Evolutionary conservation across 805 yeast species (phyloP), one percentile per base, ranked within the genome.

Genomic region (Suhomyces prunicola): DNA sequence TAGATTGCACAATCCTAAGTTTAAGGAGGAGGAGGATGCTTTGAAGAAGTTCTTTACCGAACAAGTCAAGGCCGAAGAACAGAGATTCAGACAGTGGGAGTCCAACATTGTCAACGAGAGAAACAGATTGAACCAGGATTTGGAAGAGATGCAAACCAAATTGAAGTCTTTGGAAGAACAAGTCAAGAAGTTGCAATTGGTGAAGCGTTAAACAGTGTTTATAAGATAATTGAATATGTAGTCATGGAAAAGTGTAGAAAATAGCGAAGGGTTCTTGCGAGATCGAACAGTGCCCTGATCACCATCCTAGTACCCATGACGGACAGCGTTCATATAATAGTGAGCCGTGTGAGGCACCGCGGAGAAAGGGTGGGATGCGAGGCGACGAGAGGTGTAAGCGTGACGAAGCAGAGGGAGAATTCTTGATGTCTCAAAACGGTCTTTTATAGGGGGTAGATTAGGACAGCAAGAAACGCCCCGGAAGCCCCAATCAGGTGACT

Each of bases 81-180:
- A 90, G 65, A 83, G 99, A 68, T 94, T 94, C 73, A 89, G 96
- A 78, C 97, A 93, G 78, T 94, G 99, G 99, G 97, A 92, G 76
- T 89, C 91, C 63, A 93, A 94, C 68, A 90, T 94, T 62, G 94
- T 91, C 60, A 90, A 90, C 62, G 97, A 94, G 76, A 88, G 97
- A 76, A 89, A 91, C 72, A 84, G 96, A 70, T 81, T 94, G 68
- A 94, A 94, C 74, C 88, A 87, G 71, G 99, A 94, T 72, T 81
- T 94, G 64, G 97, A 93, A 64, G 90, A 88, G 61, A 83, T 92
- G 73, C 97, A 91, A 71, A 72, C 81, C 54, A 86, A 87, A 69
- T 83, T 87, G 64, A 87, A 87, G 68, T 72, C 80, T 51, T 75
- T 88, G 65, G 94, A 88, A 66, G 91, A 87, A 52, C 88, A 84